Conservation (phyloP, 2,329 filamentous ascomycete genomes). For the Paecilomyces dactylethromorphus region DNA sequence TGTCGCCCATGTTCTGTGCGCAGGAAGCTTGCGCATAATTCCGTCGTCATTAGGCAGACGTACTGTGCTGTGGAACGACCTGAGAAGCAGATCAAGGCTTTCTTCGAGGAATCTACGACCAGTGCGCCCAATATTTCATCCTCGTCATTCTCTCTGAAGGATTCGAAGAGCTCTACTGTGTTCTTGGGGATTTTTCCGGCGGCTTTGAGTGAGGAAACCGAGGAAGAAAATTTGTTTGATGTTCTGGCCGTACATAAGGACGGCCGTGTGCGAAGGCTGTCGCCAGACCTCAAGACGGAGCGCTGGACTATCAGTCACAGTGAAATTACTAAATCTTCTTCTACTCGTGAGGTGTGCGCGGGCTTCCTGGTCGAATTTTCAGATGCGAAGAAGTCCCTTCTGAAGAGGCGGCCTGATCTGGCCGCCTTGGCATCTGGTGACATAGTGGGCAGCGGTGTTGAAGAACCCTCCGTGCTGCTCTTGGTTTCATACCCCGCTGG, state of each 20-base stretch:
- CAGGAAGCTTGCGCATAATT: conserved; percentile 39
- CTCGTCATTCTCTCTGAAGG: conserved; percentile 30
- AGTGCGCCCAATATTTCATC: conserved; percentile 31
- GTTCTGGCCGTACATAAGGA: conserved; percentile 39
- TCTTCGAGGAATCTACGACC: conserved; percentile 42
- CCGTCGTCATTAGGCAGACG: conserved; percentile 46
- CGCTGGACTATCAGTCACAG: conserved; percentile 33
- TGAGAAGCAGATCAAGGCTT: conserved; percentile 48
- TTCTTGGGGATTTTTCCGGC: conserved; percentile 34
- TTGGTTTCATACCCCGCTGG: conserved; percentile 33
- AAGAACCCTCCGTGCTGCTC: conserved; percentile 29
- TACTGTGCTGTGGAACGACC: conserved; percentile 47
- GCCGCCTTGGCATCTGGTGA: conserved; percentile 29
- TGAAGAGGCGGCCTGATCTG: conserved; percentile 35
- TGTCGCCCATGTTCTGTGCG: conserved; percentile 54
- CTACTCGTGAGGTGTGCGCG: conserved; percentile 23
- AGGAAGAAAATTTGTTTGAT: conserved; percentile 26
- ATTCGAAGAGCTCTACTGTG: conserved; percentile 29
- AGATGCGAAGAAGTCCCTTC: conserved; percentile 32
- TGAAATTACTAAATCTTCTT: conserved; percentile 21
- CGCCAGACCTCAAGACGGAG: conserved; percentile 32
- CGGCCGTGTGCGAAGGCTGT: conserved; percentile 34
- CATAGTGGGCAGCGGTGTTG: conserved; percentile 16
- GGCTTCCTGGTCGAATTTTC: conserved; percentile 35
- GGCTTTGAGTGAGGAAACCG: conserved; percentile 12